These are phyloP conservation scores for Purpureocillium lavendulum DNA, from an alignment of 2,329 filamentous ascomycete genomes.

Conservation along the genomic window DNA sequence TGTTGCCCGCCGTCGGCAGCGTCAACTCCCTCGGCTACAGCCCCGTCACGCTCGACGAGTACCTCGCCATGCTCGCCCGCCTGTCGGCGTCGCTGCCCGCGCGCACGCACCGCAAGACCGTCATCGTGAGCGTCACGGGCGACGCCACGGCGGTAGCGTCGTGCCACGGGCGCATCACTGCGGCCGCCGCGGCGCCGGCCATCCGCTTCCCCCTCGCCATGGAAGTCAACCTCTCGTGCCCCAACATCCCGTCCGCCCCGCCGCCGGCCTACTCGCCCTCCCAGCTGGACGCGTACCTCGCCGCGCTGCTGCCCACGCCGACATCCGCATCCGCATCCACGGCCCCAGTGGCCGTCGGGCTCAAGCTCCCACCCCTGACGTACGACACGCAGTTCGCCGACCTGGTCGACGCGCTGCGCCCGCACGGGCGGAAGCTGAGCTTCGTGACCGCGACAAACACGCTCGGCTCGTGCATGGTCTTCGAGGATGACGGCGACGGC, in stretches of 20 bases:
- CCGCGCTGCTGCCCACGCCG: constrained; percentile 29
- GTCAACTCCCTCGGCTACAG: constrained; percentile 72
- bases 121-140: constrained; percentile 67
- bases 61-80: constrained; percentile 47
- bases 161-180: constrained; percentile 44
- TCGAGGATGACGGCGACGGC: constrained; percentile 22
- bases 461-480: constrained; percentile 58
- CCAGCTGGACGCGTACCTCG: constrained; percentile 47
- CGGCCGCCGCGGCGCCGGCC: constrained; percentile 20
- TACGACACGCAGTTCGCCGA: constrained; percentile 55
- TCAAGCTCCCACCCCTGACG: constrained; percentile 72
- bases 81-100: constrained; percentile 23
- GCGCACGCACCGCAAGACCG: constrained; percentile 36
- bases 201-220: constrained; percentile 50
- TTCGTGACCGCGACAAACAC: constrained; percentile 71
- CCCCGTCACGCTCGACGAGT: constrained; percentile 49
- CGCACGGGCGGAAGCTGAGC: constrained; percentile 29
- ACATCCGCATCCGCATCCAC: constrained; percentile 47
- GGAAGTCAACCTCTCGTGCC: constrained; percentile 73
- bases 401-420: constrained; percentile 42
- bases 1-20: constrained; percentile 33
- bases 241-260: constrained; percentile 60
- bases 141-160: constrained; percentile 43
- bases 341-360: too few species aligned
- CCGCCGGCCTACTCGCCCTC: constrained; percentile 60